A percentile compares a stretch with the other conserved stretches of the same genome.
These are phyloP conservation scores for Favolaschia claudopus DNA, from an alignment of 768 basidiomycete genomes.

Conservation along the genomic window DNA sequence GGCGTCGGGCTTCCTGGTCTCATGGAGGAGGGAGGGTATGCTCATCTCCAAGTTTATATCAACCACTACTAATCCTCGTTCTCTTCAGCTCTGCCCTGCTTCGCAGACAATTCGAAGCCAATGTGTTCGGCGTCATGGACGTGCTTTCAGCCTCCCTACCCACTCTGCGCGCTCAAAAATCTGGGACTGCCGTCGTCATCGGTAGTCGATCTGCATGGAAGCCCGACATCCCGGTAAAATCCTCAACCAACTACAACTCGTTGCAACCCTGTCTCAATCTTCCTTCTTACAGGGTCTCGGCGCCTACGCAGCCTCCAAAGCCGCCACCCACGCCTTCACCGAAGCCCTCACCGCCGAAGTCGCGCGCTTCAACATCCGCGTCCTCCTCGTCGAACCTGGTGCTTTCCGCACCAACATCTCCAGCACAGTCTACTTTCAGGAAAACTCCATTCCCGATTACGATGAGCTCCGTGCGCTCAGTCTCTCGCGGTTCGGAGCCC, in stretches of 20 bases:
- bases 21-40: no score
- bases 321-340: no score
- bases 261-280: no score
- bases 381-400: constrained; percentile 33
- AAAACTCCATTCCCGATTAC: no score
- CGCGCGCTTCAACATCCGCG: constrained; percentile 34
- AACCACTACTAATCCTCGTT: no score
- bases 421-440: constrained; percentile 7
- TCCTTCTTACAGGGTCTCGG: no score
- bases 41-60: no score
- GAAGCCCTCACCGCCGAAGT: constrained; percentile 35
- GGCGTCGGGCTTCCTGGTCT: constrained; percentile 43
- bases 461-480: no score
- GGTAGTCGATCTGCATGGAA: constrained; percentile 65
- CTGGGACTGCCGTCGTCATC: constrained; percentile 56
- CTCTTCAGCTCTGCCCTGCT: constrained; percentile 42
- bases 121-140: constrained; percentile 59
- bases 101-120: constrained; percentile 52
- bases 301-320: no score
- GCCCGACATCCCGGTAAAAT: constrained; percentile 50
- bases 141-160: constrained; percentile 62
- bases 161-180: constrained; percentile 51
- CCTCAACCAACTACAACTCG: no score
- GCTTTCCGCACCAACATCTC: constrained; percentile 38
- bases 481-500: no score